Evolutionary conservation across 139 green algal species (phyloP), one percentile per base, ranked within the genome.

Genomic region (Pleodorina starrii): DNA sequence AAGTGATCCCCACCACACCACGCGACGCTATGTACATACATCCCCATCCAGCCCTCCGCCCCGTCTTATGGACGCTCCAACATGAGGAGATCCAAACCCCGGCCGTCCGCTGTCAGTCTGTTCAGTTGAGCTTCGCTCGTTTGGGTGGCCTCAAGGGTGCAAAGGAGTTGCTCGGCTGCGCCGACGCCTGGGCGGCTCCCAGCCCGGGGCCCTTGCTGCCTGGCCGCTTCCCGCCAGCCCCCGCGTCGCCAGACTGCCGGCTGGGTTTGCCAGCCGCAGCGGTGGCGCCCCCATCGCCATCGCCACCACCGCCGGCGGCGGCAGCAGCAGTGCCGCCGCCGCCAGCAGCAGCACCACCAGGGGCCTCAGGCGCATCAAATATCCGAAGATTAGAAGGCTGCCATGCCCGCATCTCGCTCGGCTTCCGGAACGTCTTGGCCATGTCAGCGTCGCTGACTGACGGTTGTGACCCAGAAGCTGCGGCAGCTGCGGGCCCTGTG

Each of bases 341-440:
- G 54, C 6, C 29, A 66, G 29, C 29, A 12, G 54, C 9, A 21
- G 29, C 25, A 66, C n/a, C 25, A 10, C 40, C n/a, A 16, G 43
- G 16, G 9, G 14, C 40, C 0, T 16, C 80, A n/a, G 40, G 29
- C 19, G 23, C 54, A 38, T 80, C 83, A 35, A 81, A 69, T 54
- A 88, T 51, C 21, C 68, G 66, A 21, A 88, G 21, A 7, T 44
- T 80, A 1, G 66, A 72, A 17, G 83, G 83, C 27, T 79, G 38
- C 83, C 83, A 88, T 2, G 44, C 23, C 27, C 10, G 23, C 35
- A 88, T 48, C 46, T 88, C 83, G 2, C 4, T 32, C 3, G 83
- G 83, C 46, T 80, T 88, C 46, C 66, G 44, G 44, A 88, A 88
- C 21, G 83, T 51, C 46, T 69, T 69, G 14, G 83, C 83, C 83